Conservation (phyloP, 129 eudicot species). For the Chrysanthemum makinoi region DNA sequence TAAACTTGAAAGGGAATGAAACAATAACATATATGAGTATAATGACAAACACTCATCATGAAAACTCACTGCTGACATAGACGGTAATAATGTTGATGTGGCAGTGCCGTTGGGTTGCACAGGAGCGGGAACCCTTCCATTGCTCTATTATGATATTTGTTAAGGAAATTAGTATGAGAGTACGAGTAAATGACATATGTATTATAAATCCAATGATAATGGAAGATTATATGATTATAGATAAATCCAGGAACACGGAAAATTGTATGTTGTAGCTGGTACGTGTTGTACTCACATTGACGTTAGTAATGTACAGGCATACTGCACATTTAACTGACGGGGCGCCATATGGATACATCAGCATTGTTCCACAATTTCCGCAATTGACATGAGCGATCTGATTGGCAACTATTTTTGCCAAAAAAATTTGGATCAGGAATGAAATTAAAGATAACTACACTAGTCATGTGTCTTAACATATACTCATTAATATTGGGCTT, state of each 20-base stretch:
- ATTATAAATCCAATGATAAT: not conserved
- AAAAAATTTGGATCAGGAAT: conserved; percentile 15
- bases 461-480: not conserved
- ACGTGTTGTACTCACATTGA: conserved; percentile 48
- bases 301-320: conserved; percentile 72
- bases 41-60: no score
- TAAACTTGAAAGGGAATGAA: not conserved
- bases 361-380: conserved; percentile 62
- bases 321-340: conserved; percentile 82
- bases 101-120: conserved; percentile 22
- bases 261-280: not conserved
- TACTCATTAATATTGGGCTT: not conserved
- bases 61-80: conserved; percentile 48
- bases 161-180: no score
- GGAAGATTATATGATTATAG: not conserved
- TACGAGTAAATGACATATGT: conserved; percentile 3
- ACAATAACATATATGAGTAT: conserved; percentile 1
- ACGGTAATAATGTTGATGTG: conserved; percentile 18
- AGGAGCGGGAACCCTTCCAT: conserved; percentile 50
- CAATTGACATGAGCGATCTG: conserved; percentile 76
- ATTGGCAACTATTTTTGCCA: conserved; percentile 34
- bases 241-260: not conserved
- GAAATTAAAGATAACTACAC: no score
- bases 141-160: no score
- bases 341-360: conserved; percentile 90